Evolutionary conservation across 2,329 filamentous ascomycete genomes (phyloP), one percentile per base, ranked within the genome.

Genomic region (Sporothrix protearum): DNA sequence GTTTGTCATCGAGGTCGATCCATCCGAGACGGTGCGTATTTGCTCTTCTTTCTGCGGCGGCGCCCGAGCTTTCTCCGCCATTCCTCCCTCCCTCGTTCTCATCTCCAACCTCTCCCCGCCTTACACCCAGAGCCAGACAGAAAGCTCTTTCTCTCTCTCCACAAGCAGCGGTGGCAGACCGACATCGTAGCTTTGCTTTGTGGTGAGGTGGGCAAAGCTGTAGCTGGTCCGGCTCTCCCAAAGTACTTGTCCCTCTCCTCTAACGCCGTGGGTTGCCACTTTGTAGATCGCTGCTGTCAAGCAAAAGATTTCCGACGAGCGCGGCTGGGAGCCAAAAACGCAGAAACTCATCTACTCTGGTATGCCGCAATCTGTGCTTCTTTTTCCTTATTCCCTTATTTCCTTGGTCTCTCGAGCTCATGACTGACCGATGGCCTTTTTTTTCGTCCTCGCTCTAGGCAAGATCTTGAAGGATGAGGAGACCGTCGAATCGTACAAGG

Each of bases 341-440:
- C 92, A 97, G 83, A 98, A 98, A 86, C 89, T 99, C 79, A 99
- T 99, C 83, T 98, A 98, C 83, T 97, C 96, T 72, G 96, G 94
- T 97, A 87, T 76, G 88, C 36, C 9, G 9, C 6, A 6, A 14
- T 12, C 22, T 19, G n/a, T 30, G 14, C 16, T 36, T 25, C 9
- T 9, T 12, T 57, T 25, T n/a, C 47, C 47, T 10, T 10, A 19
- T 28, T 22, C 16, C 45, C 10, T 30, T 69, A 36, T 22, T 2
- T 45, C 33, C 49, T 28, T 39, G 51, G 57, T 6, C 22, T 68
- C 73, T 73, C 76, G 82, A 72, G 82, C 73, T 57, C 42, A n/a
- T 2, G 30, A 14, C 9, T 57, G 39, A 61, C 68, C 47, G 28
- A 49, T 19, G 25, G 4, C 16, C 19, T 12, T 28, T 19, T 66